Base-by-base conservation (phyloP, 1,284 basidiomycete genomes). In the Polyporus tsugae region DNA sequence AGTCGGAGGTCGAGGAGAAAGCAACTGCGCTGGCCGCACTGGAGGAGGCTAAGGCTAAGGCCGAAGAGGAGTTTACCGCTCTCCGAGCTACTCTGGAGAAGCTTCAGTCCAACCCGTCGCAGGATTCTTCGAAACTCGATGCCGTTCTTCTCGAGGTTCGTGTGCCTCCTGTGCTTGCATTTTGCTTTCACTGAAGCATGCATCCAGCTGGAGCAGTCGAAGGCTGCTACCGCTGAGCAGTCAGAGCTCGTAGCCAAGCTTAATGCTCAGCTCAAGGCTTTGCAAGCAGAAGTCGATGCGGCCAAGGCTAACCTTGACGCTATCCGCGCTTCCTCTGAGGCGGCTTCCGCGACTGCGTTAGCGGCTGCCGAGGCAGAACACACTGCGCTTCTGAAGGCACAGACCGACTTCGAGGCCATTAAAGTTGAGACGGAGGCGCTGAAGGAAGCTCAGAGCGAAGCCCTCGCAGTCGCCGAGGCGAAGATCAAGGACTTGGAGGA, bases 311-410 rank as follows among this genome's bases (percentile, higher is more conserved):
- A 85, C 64, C 78, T 93, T 22, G 85, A 87, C 19, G 78, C 78
- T 7, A 78, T 91, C 36, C 85, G 85, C 70, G 74, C 81, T 25
- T 82, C 84, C 1, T 83, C 86, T 19, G 82, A 83, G 29, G 79
- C 84, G 11, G 81, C 82, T 13, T 77, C 83, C 0, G 79, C 82
- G 2, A 82, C 81, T 42, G 82, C 84, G 0, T 76, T 82, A 1
- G 83, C 84, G 11, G 85, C 88, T 25, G 87, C 87, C 3, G 83
- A 86, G 55, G 78, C 84, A 52, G 90, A 94, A 70, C 89, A 85
- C 41, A 89, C 90, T 74, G 87, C 88, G 17, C 81, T 93, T 38
- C 73, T 88, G 13, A 89, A 89, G 74, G 89, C 87, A n/a, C 87
- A 88, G 69, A 85, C 84, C 6, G 87, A 92, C 64, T 81, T 93